Percentiles rank a stretch among this genome's conserved stretches.
Evolutionary conservation across 129 eudicot genomes (phyloP).

Genomic region (Chrysanthemum makinoi): DNA sequence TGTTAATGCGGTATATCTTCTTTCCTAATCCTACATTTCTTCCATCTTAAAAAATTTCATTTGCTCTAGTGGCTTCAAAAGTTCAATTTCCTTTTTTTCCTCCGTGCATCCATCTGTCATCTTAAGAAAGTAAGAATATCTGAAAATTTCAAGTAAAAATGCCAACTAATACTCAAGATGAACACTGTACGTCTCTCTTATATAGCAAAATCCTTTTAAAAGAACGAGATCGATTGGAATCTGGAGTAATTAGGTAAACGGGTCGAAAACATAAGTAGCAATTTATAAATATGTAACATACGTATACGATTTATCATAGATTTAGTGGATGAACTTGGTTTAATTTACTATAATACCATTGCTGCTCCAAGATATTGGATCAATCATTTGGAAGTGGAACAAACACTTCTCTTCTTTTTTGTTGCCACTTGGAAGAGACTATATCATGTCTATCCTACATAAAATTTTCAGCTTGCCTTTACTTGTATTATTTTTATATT

Average conservation of each 20-base stretch:
- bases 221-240: not conserved
- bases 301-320: not conserved
- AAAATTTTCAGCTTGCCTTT: not conserved
- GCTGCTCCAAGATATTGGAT: not conserved
- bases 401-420: not conserved
- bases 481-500: not conserved
- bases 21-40: constrained; percentile 1
- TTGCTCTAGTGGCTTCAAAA: constrained; percentile 13
- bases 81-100: constrained; percentile 1
- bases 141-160: not conserved
- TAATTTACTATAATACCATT: not conserved
- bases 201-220: not conserved
- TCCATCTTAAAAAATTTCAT: not conserved
- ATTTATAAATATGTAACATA: not conserved
- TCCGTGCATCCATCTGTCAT: not conserved
- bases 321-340: not conserved
- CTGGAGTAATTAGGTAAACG: not conserved
- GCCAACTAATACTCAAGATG: too few species aligned
- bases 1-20: constrained; percentile 23
- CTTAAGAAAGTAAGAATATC: not conserved
- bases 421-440: not conserved
- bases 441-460: not conserved
- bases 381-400: not conserved
- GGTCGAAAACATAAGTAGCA: not conserved
- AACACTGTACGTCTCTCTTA: too few species aligned